Evolutionary conservation across 2,329 filamentous ascomycete genomes (phyloP).

Genomic region (Fusarium sp.): DNA sequence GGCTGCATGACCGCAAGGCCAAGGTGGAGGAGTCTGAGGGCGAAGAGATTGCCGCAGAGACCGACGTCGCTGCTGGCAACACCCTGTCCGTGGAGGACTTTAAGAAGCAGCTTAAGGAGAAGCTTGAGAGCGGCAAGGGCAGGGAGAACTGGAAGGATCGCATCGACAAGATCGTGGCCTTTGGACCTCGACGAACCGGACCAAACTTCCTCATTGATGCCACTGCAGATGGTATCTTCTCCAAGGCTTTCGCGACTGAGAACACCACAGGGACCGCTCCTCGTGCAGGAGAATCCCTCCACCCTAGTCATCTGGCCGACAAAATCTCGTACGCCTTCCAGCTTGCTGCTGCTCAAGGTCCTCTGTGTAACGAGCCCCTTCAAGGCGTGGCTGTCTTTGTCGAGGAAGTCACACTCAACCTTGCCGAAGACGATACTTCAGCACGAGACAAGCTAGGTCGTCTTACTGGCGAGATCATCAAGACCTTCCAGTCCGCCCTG

Average conservation of each 20-base stretch:
- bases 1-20: constrained; percentile 76
- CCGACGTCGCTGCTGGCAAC: constrained; percentile 69
- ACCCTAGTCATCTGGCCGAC: constrained; percentile 80
- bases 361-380: constrained; percentile 91
- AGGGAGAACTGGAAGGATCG: constrained; percentile 80
- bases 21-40: constrained; percentile 53
- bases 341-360: constrained; percentile 87
- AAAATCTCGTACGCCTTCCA: constrained; percentile 96
- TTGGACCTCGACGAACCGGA: constrained; percentile 86
- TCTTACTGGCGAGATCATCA: constrained; percentile 93
- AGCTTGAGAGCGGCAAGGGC: constrained; percentile 78
- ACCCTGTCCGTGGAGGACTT: constrained; percentile 81
- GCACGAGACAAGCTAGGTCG: constrained; percentile 77
- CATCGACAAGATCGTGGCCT: constrained; percentile 86
- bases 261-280: constrained; percentile 50
- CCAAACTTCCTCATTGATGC: constrained; percentile 91
- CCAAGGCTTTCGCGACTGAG: constrained; percentile 71
- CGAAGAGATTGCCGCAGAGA: constrained; percentile 63
- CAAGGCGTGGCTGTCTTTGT: constrained; percentile 93
- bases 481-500: constrained; percentile 86
- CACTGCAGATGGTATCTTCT: constrained; percentile 77
- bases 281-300: constrained; percentile 62
- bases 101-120: constrained; percentile 74
- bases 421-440: constrained; percentile 66
- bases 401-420: constrained; percentile 77